Base-by-base conservation (phyloP, 2,329 filamentous ascomycete species). In the Sclerotinia subarctica region DNA sequence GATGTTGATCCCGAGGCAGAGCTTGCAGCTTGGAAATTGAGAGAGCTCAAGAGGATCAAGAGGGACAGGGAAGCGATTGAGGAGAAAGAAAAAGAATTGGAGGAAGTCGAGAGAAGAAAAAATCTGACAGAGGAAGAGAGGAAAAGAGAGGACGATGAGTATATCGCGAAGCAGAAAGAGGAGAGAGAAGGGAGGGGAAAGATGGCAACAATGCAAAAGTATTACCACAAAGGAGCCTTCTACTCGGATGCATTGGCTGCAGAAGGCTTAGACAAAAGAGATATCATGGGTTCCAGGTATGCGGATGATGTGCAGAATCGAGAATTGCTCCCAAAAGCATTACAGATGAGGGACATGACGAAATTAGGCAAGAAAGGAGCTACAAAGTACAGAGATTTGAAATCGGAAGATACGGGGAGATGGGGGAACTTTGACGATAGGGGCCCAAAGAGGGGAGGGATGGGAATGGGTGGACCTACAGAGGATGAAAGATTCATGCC, bases 191-290 rank as follows among this genome's bases (percentile, higher is more conserved):
- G 83, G 63, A 89, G 90, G 70, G 93, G 93, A 65, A 90, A 94
- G 80, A 92, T 95, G 84, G 86, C 86, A 2, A 97, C 88, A 78
- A 92, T 98, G 91, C 94, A 97, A 77, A 93, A 94, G 77, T 99
- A 98, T 81, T 94, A 92, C 79, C 95, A 99, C 83, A 94, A 94
- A 81, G 95, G 95, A 60, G 95, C 95, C 21, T 99, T 98, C 82
- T 98, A 92, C 82, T 91, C 90, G 73, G 92, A 94, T 64, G 91
- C 96, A 74, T 85, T 89, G 64, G 87, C 89, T 73, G 88, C 87
- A 21, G 88, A 91, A 71, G 92, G 92, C 0, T 82, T 97, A 57
- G 88, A 91, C 71, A 86, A 89, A 76, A 85, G 95, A 58, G 92
- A 97, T 76, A 84, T 97, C 72, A 96, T 96, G 87, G 94, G 94